Percentiles rank a stretch among this genome's conserved stretches.
Conservation (phyloP, 371 early-diverging fungal species). For the Mucor irregularis region DNA sequence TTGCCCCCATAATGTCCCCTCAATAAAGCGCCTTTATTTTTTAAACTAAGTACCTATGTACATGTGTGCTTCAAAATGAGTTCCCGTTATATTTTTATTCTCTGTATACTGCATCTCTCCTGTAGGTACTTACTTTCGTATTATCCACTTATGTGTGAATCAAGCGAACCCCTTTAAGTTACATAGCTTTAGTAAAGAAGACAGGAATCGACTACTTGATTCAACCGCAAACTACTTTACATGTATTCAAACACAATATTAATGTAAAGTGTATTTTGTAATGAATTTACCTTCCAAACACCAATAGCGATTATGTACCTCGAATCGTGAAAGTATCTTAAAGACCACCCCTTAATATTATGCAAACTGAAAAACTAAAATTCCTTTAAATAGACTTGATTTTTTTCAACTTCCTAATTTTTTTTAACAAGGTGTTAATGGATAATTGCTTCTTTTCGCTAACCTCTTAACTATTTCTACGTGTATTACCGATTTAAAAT, state of each 20-base stretch:
- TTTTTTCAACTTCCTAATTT: background rate
- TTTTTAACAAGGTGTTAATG: background rate
- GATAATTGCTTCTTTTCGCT: slow-evolving; percentile 10
- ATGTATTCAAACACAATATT: no score
- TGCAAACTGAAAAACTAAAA: slow-evolving; percentile 1
- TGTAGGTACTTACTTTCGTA: slow-evolving; percentile 11
- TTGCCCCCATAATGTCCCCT: no score
- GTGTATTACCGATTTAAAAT: background rate
- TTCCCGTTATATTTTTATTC: background rate
- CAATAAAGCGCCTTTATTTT: no score
- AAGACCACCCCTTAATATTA: slow-evolving; percentile 11
- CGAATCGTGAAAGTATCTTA: background rate
- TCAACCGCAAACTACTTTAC: no score
- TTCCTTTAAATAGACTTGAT: slow-evolving; percentile 10
- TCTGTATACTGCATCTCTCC: slow-evolving; percentile 6
- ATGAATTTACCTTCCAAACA: no score
- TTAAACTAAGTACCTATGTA: background rate
- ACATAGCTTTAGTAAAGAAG: no score
- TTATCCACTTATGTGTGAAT: no score
- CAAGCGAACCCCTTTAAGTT: background rate
- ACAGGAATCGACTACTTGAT: no score
- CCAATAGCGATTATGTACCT: background rate
- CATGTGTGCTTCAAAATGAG: background rate
- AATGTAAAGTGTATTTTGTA: no score
- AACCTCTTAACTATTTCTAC: slow-evolving; percentile 2